Base-by-base conservation (phyloP, 2,329 filamentous ascomycete genomes). In the Claviceps purpurea region DNA sequence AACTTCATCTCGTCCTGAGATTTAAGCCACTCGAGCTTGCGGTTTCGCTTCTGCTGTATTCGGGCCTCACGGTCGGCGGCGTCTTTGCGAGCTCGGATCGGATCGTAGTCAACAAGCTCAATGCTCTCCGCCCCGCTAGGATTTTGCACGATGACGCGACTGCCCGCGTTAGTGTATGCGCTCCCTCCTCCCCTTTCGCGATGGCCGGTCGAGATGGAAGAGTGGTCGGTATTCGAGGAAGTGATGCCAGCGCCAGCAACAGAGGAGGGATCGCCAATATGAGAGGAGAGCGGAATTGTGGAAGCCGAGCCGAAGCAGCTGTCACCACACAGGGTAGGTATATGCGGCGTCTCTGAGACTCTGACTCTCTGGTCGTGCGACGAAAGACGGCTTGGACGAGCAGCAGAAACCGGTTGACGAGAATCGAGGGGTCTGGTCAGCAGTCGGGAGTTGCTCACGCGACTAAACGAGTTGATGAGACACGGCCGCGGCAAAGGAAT, bases 1-100 rank as follows among this genome's bases (percentile, higher is more conserved):
- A 98, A 98, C 84, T 97, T 97, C 93, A 98, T 98, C 65, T 89
- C 87, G 81, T 86, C 83, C 59, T 76, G 79, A 60, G 83, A 75
- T 61, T 87, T 79, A 62, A 90, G 82, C 76, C 79, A 79, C 64
- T 74, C 73, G 67, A 81, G 77, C 74, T 89, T 89, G 66, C 77
- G 73, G 59, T 70, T 69, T 62, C 75, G 71, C 67, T 78, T 82
- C 20, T 64, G 59, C 56, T 57, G 63, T 58, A 60, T 62, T 50
- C 65, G 67, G 40, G 59, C 56, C 53, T 70, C 64, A 50, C 61
- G 63, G 37, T 66, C 64, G 54, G 62, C 56, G 41, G 54, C 57
- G 54, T 63, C 57, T 49, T 61, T 58, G 43, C 62, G 62, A 49
- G 58, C 56, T 50, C 61, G 58, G 49, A 66, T 60, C 43, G 62